Base-by-base conservation (phyloP, 202 grass and related monocot species). In the Panicum virgatum region DNA sequence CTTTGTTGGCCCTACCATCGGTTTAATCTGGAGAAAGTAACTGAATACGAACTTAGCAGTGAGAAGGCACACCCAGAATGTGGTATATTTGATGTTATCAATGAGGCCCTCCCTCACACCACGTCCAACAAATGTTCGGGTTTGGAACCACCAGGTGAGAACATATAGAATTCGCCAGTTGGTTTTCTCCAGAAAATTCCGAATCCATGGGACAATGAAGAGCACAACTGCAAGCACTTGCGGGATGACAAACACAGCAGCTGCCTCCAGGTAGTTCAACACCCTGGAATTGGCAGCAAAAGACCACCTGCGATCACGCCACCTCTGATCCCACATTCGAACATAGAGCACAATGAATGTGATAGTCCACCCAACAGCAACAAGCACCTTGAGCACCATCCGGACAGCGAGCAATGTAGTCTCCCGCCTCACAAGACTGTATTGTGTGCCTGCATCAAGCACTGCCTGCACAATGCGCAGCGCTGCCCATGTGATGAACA, bases 131-230 rank as follows among this genome's bases (percentile, higher is more conserved):
- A 98, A 98, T 12, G 64, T 98, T 72, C 92, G 96, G 14, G 84
- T 89, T 50, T 98, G 92, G 77, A 98, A 98, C 96, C 96, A 98
- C 96, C 96, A 98, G 50, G 90, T 85, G 46, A 98, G 84, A 69
- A 81, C 76, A 82, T 93, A 98, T 15, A 98, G 62, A 80, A 98
- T 94, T 56, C 73, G 72, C 95, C 92, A 98, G 54, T 98, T 98
- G 56, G 92, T 89, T 88, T 91, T 98, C 90, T 98, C 92, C 7
- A 92, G 66, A 32, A 94, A 57, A 81, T 98, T 98, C 29, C 92
- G 82, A 59, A 98, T 60, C 88, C 95, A 98, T 9, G 92, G 95
- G 51, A 98, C 26, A 25, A 98, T 90, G 73, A 98, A 98, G 44
- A 98, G 82, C 18, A 81, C 38, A 37, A 98, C 2, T 2, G 92